phyloP scores from a whole-genome alignment of 225 moss, liverwort and hornwort species.

The Sphagnum tenellum region DNA sequence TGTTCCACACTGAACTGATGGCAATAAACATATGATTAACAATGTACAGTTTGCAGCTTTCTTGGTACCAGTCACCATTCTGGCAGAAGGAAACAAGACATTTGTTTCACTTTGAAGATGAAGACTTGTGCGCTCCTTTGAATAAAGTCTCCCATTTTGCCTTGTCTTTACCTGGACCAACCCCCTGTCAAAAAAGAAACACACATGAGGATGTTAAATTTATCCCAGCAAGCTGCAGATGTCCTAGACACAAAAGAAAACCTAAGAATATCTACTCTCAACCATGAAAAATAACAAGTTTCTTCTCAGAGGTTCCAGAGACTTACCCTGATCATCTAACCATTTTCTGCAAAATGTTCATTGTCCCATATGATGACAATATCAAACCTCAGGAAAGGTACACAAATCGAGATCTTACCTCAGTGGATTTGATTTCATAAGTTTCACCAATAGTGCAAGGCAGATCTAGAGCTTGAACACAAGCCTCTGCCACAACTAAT shows the following conservation, averaged over 20 bases:
- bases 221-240: background rate
- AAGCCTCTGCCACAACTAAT: conserved; percentile 83
- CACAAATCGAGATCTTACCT: conserved; percentile 31
- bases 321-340: background rate
- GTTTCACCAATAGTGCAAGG: conserved; percentile 69
- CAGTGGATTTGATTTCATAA: conserved; percentile 64
- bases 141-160: conserved; percentile 57
- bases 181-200: conserved; percentile 33
- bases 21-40: too few relatives aligned
- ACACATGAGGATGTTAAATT: background rate
- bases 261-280: background rate
- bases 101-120: conserved; percentile 1
- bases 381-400: background rate
- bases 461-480: conserved; percentile 67
- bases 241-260: background rate
- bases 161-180: conserved; percentile 71
- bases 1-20: too few relatives aligned
- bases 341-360: background rate
- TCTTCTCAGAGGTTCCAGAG: background rate
- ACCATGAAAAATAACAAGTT: background rate
- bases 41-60: too few relatives aligned
- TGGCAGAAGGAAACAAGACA: too few relatives aligned
- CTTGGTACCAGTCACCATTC: too few relatives aligned
- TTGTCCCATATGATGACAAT: background rate
- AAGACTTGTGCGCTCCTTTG: conserved; percentile 31